Base-by-base conservation (phyloP, 1,284 basidiomycete species). In the Entoloma clypeatum region DNA sequence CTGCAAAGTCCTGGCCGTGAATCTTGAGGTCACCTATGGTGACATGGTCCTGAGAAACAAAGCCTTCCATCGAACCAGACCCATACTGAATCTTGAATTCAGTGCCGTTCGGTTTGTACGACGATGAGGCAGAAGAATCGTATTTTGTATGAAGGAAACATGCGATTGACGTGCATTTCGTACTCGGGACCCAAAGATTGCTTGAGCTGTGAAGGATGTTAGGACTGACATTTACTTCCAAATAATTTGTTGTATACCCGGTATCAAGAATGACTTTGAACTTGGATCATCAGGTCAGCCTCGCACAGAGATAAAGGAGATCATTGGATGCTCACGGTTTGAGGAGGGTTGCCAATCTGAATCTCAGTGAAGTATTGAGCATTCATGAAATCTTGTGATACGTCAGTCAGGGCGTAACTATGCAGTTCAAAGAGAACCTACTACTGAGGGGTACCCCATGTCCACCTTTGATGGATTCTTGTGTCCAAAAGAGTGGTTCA, bases 71-170 rank as follows among this genome's bases (percentile, higher is more conserved):
- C 8, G 93, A 93, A 19, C 96, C 96, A 26, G 92, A 91, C 9
- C 96, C 96, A 61, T 99, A 99, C 54, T 84, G 88, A 57, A 99
- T 99, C 47, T 84, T 80, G 62, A 99, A 99, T 9, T 77, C 72
- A 44, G 91, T 75, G 17, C 94, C 96, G 66, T 99, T 99, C 56
- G 81, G 75, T 71, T 91, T 90, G 81, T 96, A 87, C 0, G 93
- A 84, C 1, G 83, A 83, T 1, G 96, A 99, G 1, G 74, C 50
- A n/a, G 65, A 61, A 10, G 87, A 86, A 57, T 98, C 87, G 64
- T 98, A 99, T 74, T 97, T 97, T 59, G 79, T 58, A 61, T 98
- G 95, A 33, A 96, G 74, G 86, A 99, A 99, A 71, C 96, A 99
- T 18, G 96, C 94, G 56, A 99, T 99, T 23, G 92, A 95, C 8